phyloP scores from a whole-genome alignment of 768 basidiomycete species.

The Lentinula sp. region DNA sequence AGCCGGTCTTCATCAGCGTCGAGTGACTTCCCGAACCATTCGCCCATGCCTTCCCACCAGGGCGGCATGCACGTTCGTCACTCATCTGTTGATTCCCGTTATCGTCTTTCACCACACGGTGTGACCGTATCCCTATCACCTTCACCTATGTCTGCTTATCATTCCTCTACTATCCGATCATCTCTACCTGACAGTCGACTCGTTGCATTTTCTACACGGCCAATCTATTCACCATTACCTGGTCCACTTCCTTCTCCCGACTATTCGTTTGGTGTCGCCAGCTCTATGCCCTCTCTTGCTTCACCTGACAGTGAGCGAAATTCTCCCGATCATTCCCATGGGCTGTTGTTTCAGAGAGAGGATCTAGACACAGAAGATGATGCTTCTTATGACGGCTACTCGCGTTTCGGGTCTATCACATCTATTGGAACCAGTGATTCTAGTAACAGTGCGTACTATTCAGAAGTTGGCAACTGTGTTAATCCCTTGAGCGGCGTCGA shows the following conservation, averaged over 20 bases:
- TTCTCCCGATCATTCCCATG: slow-evolving; percentile 46
- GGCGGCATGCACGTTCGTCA: slow-evolving; percentile 32
- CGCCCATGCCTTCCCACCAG: slow-evolving; percentile 24
- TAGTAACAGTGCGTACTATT: slow-evolving; percentile 44
- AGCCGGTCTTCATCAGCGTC: slow-evolving; percentile 3
- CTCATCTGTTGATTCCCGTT: slow-evolving; percentile 35
- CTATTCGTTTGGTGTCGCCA: slow-evolving; percentile 61
- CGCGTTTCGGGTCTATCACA: slow-evolving; percentile 57
- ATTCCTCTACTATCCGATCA: slow-evolving; percentile 28
- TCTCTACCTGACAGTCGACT: slow-evolving; percentile 46
- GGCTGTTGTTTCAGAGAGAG: slow-evolving; percentile 40
- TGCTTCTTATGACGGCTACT: slow-evolving; percentile 40
- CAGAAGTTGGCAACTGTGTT: slow-evolving; percentile 34
- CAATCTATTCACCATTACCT: slow-evolving; percentile 36
- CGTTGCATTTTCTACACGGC: slow-evolving; percentile 42
- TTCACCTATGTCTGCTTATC: slow-evolving; percentile 34
- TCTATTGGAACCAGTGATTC: slow-evolving; percentile 55
- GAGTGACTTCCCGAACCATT: slow-evolving; percentile 13
- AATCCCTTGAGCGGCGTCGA: slow-evolving; percentile 20
- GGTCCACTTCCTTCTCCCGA: slow-evolving; percentile 58
- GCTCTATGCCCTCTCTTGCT: slow-evolving; percentile 41
- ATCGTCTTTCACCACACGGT: slow-evolving; percentile 26
- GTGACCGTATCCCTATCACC: slow-evolving; percentile 33
- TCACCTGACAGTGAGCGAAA: slow-evolving; percentile 47
- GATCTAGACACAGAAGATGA: slow-evolving; percentile 52